Evolutionary conservation across 2,329 filamentous ascomycete species (phyloP), one percentile per base, ranked within the genome.

Genomic region (Talaromyces rugulosus): DNA sequence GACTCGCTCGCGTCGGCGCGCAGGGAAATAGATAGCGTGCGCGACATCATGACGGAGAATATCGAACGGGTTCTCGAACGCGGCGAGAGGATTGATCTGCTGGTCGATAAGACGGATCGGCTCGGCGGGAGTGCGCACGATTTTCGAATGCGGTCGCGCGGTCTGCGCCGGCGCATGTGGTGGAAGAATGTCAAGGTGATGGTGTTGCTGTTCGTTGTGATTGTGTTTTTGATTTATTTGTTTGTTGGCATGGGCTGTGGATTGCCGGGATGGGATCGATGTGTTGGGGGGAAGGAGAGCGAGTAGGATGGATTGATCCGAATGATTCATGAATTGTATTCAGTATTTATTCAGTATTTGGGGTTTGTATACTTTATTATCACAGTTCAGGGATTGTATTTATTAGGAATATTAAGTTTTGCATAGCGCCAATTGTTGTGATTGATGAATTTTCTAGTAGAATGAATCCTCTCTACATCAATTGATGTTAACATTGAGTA

Each of bases 141-240:
- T 74, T 99, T 99, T 74, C 83, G 95, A 58, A 88, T 98, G 18
- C 84, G 94, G 68, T 96, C 90, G 74, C 82, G 92, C 30, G 92
- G 92, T 0, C 77, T 99, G 69, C 90, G 95, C 80, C 85, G 96
- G 72, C 85, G 89, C 77, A 98, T 99, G 95, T 99, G 95, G 95
- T 98, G 94, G 94, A 98, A 98, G 87, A 98, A 99, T 75, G 85
- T 96, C 53, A 96, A 96, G 81, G 79, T 99, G 68, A 96, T 98
- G 92, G 88, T 86, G 6, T 76, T 99, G 68, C 72, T 97, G 52
- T 91, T 93, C 1, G 77, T 95, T 34, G 81, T 83, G 33, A 72
- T 83, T 27, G 75, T 91, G 8, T 90, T 91, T 70, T 77, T 91
- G 75, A 70, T 90, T 4, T 91, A 91, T 72, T 71, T 91, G 12